phyloP scores from a whole-genome alignment of 1,284 basidiomycete genomes.

The Irpex lacteus region DNA sequence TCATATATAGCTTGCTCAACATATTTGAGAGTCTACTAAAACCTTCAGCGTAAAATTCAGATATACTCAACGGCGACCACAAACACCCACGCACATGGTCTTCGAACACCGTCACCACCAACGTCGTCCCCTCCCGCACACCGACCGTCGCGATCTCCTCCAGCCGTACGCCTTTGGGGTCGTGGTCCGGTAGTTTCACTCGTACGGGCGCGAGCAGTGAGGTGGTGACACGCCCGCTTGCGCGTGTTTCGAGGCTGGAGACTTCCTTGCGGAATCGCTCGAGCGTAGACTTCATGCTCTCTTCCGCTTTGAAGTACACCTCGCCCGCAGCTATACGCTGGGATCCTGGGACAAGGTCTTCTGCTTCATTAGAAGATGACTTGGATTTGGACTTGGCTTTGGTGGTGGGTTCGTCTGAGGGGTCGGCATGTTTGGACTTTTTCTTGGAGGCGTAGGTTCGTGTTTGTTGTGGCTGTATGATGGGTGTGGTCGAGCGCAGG shows the following conservation, averaged over 20 bases:
- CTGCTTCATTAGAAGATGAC: not conserved
- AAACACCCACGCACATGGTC: constrained; percentile 51
- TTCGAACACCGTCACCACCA: constrained; percentile 73
- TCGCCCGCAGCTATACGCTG: constrained; percentile 32
- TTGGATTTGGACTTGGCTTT: too few species aligned
- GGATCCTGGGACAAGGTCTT: constrained; percentile 31
- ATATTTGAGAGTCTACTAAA: constrained; percentile 64
- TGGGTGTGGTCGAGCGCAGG: too few species aligned
- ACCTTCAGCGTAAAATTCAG: constrained; percentile 9
- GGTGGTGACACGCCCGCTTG: constrained; percentile 71
- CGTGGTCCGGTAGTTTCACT: constrained; percentile 44
- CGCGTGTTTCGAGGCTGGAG: constrained; percentile 63
- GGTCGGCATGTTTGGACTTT: constrained; percentile 9
- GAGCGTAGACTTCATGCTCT: constrained; percentile 59
- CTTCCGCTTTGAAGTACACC: constrained; percentile 58
- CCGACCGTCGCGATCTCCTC: constrained; percentile 77
- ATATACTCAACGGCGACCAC: constrained; percentile 2
- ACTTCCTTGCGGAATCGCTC: constrained; percentile 75
- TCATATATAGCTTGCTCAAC: constrained; percentile 72
- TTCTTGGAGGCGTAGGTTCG: constrained; percentile 14
- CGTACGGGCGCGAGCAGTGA: constrained; percentile 66
- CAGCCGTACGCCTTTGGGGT: constrained; percentile 36
- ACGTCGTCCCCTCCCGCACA: constrained; percentile 67
- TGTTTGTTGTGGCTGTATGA: not conserved
- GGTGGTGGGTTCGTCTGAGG: constrained; percentile 1